These are phyloP conservation scores for Euphorbia lathyris DNA, from an alignment of 345 rosid species.

Conservation along the genomic window DNA sequence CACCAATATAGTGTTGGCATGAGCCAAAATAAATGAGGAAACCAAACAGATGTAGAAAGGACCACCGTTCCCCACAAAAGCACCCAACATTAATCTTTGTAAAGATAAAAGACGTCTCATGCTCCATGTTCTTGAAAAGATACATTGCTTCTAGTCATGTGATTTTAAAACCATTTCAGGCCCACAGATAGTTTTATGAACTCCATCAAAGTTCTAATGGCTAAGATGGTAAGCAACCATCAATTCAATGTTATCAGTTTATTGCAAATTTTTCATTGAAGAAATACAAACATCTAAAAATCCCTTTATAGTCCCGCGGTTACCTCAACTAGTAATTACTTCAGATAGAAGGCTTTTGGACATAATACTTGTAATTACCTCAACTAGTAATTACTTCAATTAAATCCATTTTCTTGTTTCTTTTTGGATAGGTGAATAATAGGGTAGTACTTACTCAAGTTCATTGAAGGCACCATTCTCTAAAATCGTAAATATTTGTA, in stretches of 20 bases:
- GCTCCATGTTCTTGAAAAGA: conserved; percentile 36
- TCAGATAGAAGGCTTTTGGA: neutral
- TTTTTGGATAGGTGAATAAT: neutral
- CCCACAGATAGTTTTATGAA: conserved; percentile 33
- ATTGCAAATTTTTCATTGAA: conserved; percentile 15
- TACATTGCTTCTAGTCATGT: conserved; percentile 46
- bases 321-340: neutral
- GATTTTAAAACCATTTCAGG: conserved; percentile 31
- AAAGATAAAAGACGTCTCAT: conserved; percentile 28
- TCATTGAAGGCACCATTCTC: neutral
- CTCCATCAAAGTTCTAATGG: conserved; percentile 31
- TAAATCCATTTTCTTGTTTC: neutral
- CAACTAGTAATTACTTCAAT: neutral
- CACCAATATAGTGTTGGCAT: conserved; percentile 30
- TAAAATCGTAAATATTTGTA: neutral
- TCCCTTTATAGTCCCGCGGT: neutral
- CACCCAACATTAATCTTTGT: conserved; percentile 28
- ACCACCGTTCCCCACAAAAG: conserved; percentile 34
- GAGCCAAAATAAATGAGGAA: conserved; percentile 21
- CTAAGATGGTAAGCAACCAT: conserved; percentile 31
- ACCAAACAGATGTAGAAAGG: conserved; percentile 29
- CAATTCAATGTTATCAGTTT: conserved; percentile 1
- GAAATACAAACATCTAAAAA: conserved; percentile 8
- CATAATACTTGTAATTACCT: neutral
- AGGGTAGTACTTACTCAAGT: neutral